phyloP scores from a whole-genome alignment of 2,329 filamentous ascomycete genomes.

The Cladophialophora yegresii region DNA sequence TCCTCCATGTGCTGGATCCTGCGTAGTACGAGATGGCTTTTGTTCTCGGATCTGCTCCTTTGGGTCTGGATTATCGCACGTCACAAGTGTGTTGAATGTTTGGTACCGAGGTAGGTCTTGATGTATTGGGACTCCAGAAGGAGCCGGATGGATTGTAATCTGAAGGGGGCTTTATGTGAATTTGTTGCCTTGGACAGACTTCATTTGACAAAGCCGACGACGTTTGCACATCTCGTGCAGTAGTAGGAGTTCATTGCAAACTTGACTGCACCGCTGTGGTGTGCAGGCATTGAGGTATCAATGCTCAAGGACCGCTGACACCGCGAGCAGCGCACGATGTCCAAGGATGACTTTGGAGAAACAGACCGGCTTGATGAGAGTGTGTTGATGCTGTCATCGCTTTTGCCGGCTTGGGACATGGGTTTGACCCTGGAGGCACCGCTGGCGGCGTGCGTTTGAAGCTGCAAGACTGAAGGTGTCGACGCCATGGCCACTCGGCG shows the following conservation, averaged over 20 bases:
- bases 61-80: slow-evolving; percentile 3
- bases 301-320: slow-evolving; percentile 52
- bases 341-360: slow-evolving; percentile 38
- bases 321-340: slow-evolving; percentile 52
- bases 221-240: slow-evolving; percentile 40
- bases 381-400: slow-evolving; percentile 34
- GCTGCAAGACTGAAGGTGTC: slow-evolving; percentile 32
- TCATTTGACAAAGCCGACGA: slow-evolving; percentile 37
- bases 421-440: slow-evolving; percentile 17
- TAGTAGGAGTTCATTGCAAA: slow-evolving; percentile 56
- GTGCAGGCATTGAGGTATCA: slow-evolving; percentile 41
- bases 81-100: slow-evolving; percentile 3
- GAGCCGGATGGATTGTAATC: not conserved
- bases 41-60: slow-evolving; percentile 8
- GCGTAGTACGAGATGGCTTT: slow-evolving; percentile 18
- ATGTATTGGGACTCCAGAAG: not conserved
- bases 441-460: slow-evolving; percentile 31
- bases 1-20: slow-evolving; percentile 5
- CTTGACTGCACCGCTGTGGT: slow-evolving; percentile 43
- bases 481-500: slow-evolving; percentile 24
- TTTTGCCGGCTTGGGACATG: slow-evolving; percentile 21
- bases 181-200: not conserved
- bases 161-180: not conserved
- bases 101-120: slow-evolving; percentile 10
- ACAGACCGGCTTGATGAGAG: slow-evolving; percentile 30